A percentile compares a stretch with the other conserved stretches of the same genome.
Conservation (phyloP, 768 basidiomycete genomes). For the Macrolepiota dolichaula region DNA sequence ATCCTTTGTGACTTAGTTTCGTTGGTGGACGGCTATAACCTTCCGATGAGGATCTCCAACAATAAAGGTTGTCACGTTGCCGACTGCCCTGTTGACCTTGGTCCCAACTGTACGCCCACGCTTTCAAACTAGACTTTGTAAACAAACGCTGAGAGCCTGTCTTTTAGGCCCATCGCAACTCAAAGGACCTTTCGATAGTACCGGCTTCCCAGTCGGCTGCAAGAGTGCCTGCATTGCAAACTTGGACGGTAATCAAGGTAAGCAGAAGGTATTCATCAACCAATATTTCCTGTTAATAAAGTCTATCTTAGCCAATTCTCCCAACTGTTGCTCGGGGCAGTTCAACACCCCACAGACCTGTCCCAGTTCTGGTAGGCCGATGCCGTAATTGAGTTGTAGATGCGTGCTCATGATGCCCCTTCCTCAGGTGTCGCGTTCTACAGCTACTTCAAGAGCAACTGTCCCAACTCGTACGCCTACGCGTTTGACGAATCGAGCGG, state of each 20-base stretch:
- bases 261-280: neutral
- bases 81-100: conserved; percentile 60
- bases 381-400: neutral
- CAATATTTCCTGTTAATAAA: no score
- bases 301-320: conserved; percentile 42
- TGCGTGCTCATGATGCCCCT: neutral
- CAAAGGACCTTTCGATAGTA: conserved; percentile 48
- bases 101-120: conserved; percentile 33
- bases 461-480: conserved; percentile 50
- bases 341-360: conserved; percentile 52
- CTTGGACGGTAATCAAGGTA: conserved; percentile 38
- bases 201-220: conserved; percentile 58
- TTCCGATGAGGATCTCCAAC: conserved; percentile 58
- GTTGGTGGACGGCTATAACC: conserved; percentile 63
- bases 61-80: conserved; percentile 51
- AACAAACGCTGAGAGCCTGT: neutral
- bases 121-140: neutral
- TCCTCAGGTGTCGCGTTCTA: conserved; percentile 18
- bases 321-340: conserved; percentile 63
- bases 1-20: conserved; percentile 39
- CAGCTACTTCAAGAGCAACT: conserved; percentile 39
- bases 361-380: conserved; percentile 37
- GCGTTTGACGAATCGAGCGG: conserved; percentile 51
- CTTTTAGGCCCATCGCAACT: conserved; percentile 44
- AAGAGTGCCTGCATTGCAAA: conserved; percentile 52